Evolutionary conservation across 352 stramenopile species (phyloP), one percentile per base, ranked within the genome.

Genomic region (Globisporangium spiculum): DNA sequence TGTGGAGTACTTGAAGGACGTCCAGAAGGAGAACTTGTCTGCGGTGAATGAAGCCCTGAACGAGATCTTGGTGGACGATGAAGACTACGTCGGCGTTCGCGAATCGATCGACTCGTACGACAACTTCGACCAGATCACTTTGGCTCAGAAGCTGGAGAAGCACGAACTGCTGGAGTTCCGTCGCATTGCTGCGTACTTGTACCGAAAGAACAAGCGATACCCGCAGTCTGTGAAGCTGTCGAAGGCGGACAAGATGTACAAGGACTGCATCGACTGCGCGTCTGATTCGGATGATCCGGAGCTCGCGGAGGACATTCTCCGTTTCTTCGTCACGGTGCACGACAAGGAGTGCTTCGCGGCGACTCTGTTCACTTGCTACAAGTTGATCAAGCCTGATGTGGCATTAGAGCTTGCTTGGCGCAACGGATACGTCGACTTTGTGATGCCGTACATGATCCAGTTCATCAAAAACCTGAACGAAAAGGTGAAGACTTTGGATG

Each of bases 171-270:
- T 99, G 53, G 98, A 99, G 75, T 99, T 99, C 88, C 95, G 98
- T 77, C 97, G 98, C 73, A 99, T 99, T 73, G 97, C 98, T 36
- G 97, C 98, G 20, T 99, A 99, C 78, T 78, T 99, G 67, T 99
- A 99, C 90, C 95, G 98, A 75, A 98, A 98, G 86, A 99, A 99
- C 88, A 99, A 99, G 85, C 97, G 98, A 66, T 99, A 97, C 81
- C 81, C 90, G 67, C 96, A 99, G 80, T 98, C 93, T 44, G 97
- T 99, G 69, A 97, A 98, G 67, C 85, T 99, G 66, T 99, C 96
- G 24, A 99, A 99, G 93, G 95, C 94, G 44, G 97, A 99, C 87
- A 98, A 98, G 74, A 99, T 99, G 97, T 99, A 98, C 94, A 99
- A 99, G 86, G 98, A 99, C 70, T 99, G 97, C 75, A 99, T 99